Evolutionary conservation across 2,329 filamentous ascomycete species (phyloP).

Genomic region (Grosmannia penicillata): DNA sequence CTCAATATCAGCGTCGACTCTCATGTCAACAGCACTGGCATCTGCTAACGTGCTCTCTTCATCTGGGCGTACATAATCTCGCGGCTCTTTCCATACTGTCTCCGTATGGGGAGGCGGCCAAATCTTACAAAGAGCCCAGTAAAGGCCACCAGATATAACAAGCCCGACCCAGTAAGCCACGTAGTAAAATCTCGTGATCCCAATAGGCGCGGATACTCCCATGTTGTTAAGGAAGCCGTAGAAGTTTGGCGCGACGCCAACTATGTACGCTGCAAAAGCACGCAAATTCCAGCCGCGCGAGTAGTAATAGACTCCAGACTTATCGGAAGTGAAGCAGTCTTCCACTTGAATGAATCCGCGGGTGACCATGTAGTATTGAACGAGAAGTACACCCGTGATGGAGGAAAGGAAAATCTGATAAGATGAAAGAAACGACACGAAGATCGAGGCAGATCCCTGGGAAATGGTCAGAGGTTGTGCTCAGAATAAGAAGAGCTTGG

Average conservation of each 20-base stretch:
- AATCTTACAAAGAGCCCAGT: constrained; percentile 8
- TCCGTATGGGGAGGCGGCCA: constrained; percentile 10
- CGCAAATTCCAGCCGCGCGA: constrained; percentile 8
- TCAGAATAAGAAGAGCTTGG: too few relatives aligned
- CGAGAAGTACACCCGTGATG: constrained; percentile 25
- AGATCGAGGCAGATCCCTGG: constrained; percentile 18
- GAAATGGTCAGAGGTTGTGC: too few relatives aligned
- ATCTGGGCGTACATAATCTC: constrained; percentile 12
- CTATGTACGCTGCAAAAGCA: constrained; percentile 13
- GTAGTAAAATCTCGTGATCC: constrained; percentile 33
- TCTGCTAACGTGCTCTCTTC: too few relatives aligned
- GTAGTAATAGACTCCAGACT: constrained; percentile 8
- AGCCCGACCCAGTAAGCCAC: constrained; percentile 39
- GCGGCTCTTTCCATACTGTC: constrained; percentile 9
- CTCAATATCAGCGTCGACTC: too few relatives aligned
- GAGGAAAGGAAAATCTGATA: constrained; percentile 26
- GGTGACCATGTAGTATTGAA: constrained; percentile 25
- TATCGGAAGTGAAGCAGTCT: constrained; percentile 14
- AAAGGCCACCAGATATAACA: constrained; percentile 21
- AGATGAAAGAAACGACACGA: constrained; percentile 23
- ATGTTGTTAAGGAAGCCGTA: constrained; percentile 25
- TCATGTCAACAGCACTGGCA: too few relatives aligned
- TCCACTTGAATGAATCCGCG: constrained; percentile 20
- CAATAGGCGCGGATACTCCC: constrained; percentile 20
- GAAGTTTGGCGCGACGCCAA: constrained; percentile 23